Conservation (phyloP, 164 flowering plant species). For the Euptelea pleiosperma region DNA sequence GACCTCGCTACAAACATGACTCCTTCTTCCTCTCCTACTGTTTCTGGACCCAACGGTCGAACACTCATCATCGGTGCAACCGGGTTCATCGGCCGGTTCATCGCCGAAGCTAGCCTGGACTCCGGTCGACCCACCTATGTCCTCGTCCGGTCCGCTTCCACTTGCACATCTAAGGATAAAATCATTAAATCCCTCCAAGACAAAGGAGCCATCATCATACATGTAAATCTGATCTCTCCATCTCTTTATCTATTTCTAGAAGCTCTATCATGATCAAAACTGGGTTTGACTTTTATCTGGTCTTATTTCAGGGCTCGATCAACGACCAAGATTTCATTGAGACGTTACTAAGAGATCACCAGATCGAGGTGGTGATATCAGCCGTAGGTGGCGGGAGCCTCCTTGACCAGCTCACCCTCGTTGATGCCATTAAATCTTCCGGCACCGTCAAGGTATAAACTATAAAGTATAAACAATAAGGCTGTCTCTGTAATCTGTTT, state of each 20-base stretch:
- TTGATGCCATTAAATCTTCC: slow-evolving; percentile 47
- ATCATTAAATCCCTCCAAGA: slow-evolving; percentile 36
- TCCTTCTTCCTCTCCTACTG: too few relatives aligned
- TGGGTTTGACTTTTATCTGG: not conserved
- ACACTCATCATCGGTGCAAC: slow-evolving; percentile 48
- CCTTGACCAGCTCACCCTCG: slow-evolving; percentile 40
- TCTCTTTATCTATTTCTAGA: too few relatives aligned
- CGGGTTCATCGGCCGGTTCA: slow-evolving; percentile 60
- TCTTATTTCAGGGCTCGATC: slow-evolving; percentile 45
- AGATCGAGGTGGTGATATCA: slow-evolving; percentile 61
- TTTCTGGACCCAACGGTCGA: too few relatives aligned
- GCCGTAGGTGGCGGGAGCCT: slow-evolving; percentile 54
- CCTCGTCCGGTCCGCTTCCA: slow-evolving; percentile 27
- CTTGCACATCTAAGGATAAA: slow-evolving; percentile 29
- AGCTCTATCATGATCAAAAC: too few relatives aligned
- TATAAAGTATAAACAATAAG: too few relatives aligned
- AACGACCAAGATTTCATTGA: slow-evolving; percentile 39
- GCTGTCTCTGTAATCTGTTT: too few relatives aligned
- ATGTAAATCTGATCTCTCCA: slow-evolving; percentile 25
- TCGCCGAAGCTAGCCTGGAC: slow-evolving; percentile 49
- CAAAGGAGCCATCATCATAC: slow-evolving; percentile 44
- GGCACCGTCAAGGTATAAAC: slow-evolving; percentile 63
- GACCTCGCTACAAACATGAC: too few relatives aligned
- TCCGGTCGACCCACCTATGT: slow-evolving; percentile 45
- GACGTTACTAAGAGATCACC: slow-evolving; percentile 39